Percentiles rank a stretch among this genome's conserved stretches.
These are phyloP conservation scores for Xylaria polymorpha DNA, from an alignment of 2,329 filamentous ascomycete species.

Conservation along the genomic window DNA sequence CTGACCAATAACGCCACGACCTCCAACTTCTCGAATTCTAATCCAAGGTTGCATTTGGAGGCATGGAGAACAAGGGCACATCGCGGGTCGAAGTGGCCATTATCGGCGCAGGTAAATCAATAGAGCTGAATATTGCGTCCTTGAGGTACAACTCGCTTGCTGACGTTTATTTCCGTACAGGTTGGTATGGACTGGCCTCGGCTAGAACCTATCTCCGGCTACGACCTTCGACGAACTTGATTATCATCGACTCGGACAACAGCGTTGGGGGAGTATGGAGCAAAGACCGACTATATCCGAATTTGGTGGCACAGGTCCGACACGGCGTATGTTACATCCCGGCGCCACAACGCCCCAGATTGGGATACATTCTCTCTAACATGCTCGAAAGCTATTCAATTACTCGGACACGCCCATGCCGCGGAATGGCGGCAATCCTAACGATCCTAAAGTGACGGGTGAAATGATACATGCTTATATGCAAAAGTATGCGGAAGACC, in stretches of 20 bases:
- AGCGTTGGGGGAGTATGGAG: conserved; percentile 46
- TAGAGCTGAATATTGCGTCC: not conserved
- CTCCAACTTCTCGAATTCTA: not conserved
- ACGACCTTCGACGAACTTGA: conserved; percentile 40
- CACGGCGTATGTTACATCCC: conserved; percentile 40
- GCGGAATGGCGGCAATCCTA: conserved; percentile 39
- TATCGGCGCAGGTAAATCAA: conserved; percentile 43
- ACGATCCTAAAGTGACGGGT: conserved; percentile 45
- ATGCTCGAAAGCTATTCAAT: conserved; percentile 41
- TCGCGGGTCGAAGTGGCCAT: conserved; percentile 42
- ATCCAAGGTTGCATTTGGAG: conserved; percentile 4
- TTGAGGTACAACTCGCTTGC: not conserved
- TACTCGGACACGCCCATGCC: conserved; percentile 45
- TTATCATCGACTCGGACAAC: conserved; percentile 44
- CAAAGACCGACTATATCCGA: conserved; percentile 45
- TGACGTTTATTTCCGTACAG: conserved; percentile 25
- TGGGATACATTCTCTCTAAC: conserved; percentile 13
- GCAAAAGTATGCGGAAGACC: conserved; percentile 44
- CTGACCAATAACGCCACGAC: conserved; percentile 7
- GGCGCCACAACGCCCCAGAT: not conserved
- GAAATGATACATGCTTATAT: conserved; percentile 46
- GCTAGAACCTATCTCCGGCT: conserved; percentile 44
- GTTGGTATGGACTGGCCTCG: conserved; percentile 43
- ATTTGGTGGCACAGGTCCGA: conserved; percentile 43
- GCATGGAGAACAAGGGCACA: conserved; percentile 21